phyloP scores from a whole-genome alignment of 176 grass and related monocot genomes.

The Phoenix dactylifera region DNA sequence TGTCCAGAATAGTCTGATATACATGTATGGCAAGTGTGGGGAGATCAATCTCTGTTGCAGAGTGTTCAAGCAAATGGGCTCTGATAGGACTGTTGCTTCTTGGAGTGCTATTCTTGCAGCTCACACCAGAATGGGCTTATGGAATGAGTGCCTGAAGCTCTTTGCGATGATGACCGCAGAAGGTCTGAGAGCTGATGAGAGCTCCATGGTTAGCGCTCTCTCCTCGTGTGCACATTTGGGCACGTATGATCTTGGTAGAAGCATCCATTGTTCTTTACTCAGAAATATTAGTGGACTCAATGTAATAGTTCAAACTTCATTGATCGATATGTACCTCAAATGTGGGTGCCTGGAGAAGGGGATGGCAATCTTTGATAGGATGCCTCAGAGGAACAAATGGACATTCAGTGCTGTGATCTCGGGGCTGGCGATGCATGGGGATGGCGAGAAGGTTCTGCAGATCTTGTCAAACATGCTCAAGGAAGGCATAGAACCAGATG shows the following conservation, averaged over 20 bases:
- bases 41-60: conserved; percentile 27
- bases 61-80: conserved; percentile 33
- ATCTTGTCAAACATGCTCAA: conserved; percentile 57
- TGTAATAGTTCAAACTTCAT: conserved; percentile 45
- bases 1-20: conserved; percentile 66
- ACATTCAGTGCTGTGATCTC: conserved; percentile 56
- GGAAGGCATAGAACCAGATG: conserved; percentile 41
- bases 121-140: conserved; percentile 31
- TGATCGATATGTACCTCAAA: conserved; percentile 80
- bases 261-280: conserved; percentile 48
- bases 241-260: conserved; percentile 38
- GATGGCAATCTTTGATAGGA: conserved; percentile 31
- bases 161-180: conserved; percentile 35
- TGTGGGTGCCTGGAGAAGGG: conserved; percentile 48
- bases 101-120: conserved; percentile 66
- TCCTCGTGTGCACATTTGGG: conserved; percentile 59
- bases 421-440: conserved; percentile 52
- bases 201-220: conserved; percentile 51
- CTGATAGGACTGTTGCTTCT: conserved; percentile 31
- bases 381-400: conserved; percentile 42
- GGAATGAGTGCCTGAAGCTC: conserved; percentile 41
- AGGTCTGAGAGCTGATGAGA: conserved; percentile 50
- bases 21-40: conserved; percentile 70
- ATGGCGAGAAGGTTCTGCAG: conserved; percentile 35
- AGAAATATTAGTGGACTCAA: conserved; percentile 39